phyloP scores from a whole-genome alignment of 805 yeast genomes.

The Candida pseudoglaebosa region DNA sequence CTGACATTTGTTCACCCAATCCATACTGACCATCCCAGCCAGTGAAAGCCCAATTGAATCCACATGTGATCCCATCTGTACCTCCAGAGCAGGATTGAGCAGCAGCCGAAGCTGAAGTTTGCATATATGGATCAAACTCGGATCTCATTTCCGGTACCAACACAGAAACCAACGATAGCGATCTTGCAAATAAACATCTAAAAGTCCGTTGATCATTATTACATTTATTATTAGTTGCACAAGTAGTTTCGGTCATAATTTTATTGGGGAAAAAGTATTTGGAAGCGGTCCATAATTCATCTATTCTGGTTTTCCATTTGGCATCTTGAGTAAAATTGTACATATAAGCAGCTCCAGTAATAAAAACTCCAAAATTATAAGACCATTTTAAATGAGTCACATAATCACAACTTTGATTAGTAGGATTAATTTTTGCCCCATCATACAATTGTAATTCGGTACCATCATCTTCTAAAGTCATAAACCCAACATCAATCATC shows the following conservation, averaged over 20 bases:
- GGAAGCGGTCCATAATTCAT: conserved; percentile 35
- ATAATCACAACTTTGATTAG: conserved; percentile 42
- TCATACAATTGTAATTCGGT: conserved; percentile 43
- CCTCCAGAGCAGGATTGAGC: conserved; percentile 83
- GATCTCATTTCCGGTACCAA: conserved; percentile 49
- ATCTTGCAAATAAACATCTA: conserved; percentile 64
- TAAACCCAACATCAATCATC: conserved; percentile 49
- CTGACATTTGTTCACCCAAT: conserved; percentile 80
- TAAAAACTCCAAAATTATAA: conserved; percentile 64
- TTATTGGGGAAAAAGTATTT: conserved; percentile 42
- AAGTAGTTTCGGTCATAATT: conserved; percentile 59
- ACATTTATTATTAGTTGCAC: conserved; percentile 51
- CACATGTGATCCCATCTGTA: conserved; percentile 81
- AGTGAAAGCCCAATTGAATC: conserved; percentile 59
- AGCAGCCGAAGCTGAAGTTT: conserved; percentile 63
- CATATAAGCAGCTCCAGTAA: conserved; percentile 68
- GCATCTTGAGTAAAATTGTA: conserved; percentile 55
- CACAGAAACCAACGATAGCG: conserved; percentile 54
- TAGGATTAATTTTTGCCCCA: conserved; percentile 51
- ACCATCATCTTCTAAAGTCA: conserved; percentile 14
- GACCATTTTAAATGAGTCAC: conserved; percentile 56
- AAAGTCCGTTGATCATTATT: conserved; percentile 76
- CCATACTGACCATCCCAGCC: conserved; percentile 71
- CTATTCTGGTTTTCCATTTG: conserved; percentile 39
- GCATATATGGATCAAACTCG: conserved; percentile 37